Evolutionary conservation across 164 flowering plant genomes (phyloP).

Genomic region (Hamamelis virginiana): DNA sequence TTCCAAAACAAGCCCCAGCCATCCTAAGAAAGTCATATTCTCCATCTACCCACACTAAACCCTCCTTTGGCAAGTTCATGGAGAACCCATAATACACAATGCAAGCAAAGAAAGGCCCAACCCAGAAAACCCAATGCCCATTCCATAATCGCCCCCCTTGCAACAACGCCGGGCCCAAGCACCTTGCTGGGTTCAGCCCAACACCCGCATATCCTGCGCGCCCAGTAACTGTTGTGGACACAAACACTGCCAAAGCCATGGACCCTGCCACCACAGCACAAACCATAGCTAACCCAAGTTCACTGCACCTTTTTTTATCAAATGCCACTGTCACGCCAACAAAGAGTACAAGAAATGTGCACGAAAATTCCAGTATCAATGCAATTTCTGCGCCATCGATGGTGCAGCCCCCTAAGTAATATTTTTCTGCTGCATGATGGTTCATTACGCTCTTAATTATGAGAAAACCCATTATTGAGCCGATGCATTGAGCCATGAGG

Average conservation of each 20-base stretch:
- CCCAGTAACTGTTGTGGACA: conserved; percentile 23
- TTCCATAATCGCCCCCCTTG: conserved; percentile 28
- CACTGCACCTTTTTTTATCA: conserved; percentile 17
- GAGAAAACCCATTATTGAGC: conserved; percentile 16
- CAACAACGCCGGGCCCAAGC: conserved; percentile 32
- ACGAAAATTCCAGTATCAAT: conserved; percentile 19
- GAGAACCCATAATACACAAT: conserved; percentile 17
- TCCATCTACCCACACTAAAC: not conserved
- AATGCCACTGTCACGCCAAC: conserved; percentile 24
- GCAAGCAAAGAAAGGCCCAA: conserved; percentile 29
- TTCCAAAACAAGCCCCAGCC: too few relatives aligned
- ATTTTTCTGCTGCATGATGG: conserved; percentile 3
- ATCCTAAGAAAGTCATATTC: too few relatives aligned
- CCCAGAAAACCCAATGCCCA: conserved; percentile 43
- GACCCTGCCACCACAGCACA: conserved; percentile 18
- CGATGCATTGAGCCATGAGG: conserved; percentile 30
- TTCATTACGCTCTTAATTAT: conserved; percentile 16
- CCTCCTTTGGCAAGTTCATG: conserved; percentile 16
- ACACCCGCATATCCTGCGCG: conserved; percentile 27
- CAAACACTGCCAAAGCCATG: conserved; percentile 23
- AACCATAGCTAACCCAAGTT: conserved; percentile 19
- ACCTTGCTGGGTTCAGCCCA: conserved; percentile 38
- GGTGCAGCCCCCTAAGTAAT: conserved; percentile 27
- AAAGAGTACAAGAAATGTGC: conserved; percentile 34
- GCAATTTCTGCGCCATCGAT: conserved; percentile 6